These are phyloP conservation scores for Mycena venus DNA, from an alignment of 768 basidiomycete species.

Conservation along the genomic window DNA sequence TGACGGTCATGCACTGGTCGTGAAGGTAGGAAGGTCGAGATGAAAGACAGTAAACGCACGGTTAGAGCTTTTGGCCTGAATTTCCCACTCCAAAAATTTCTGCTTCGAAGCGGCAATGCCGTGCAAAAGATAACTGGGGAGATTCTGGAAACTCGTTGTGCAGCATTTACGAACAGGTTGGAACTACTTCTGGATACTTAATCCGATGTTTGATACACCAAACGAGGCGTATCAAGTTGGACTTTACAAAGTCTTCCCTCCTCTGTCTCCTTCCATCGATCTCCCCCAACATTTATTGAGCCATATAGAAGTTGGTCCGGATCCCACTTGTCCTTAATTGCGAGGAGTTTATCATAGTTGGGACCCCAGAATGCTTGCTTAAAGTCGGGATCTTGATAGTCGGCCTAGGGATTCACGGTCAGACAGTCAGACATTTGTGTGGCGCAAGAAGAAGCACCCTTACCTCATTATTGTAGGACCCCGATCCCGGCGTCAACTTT, in stretches of 20 bases:
- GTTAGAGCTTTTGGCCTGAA: not conserved
- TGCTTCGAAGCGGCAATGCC: not conserved
- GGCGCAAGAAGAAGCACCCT: not conserved
- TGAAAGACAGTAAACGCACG: too few relatives aligned
- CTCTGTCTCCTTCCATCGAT: slow-evolving; percentile 12
- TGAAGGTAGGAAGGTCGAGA: too few relatives aligned
- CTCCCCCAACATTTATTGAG: slow-evolving; percentile 24
- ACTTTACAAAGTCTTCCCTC: slow-evolving; percentile 10
- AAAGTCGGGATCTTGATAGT: slow-evolving; percentile 18
- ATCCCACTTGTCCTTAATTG: too few relatives aligned
- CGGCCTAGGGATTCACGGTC: slow-evolving; percentile 14
- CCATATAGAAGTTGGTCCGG: too few relatives aligned
- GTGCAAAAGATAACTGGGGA: not conserved
- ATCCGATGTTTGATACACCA: slow-evolving; percentile 15
- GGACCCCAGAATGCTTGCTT: slow-evolving; percentile 23
- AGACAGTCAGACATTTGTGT: slow-evolving; percentile 5
- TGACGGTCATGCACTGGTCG: too few relatives aligned
- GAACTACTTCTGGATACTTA: not conserved
- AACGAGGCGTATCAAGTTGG: slow-evolving; percentile 12
- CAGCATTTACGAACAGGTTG: not conserved
- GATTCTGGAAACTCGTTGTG: not conserved
- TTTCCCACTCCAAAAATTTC: not conserved
- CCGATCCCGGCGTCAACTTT: slow-evolving; percentile 13
- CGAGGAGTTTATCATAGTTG: too few relatives aligned
- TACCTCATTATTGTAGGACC: not conserved